Base-by-base conservation (phyloP, 176 grass and related monocot genomes). In the Alopecurus myosuroides region DNA sequence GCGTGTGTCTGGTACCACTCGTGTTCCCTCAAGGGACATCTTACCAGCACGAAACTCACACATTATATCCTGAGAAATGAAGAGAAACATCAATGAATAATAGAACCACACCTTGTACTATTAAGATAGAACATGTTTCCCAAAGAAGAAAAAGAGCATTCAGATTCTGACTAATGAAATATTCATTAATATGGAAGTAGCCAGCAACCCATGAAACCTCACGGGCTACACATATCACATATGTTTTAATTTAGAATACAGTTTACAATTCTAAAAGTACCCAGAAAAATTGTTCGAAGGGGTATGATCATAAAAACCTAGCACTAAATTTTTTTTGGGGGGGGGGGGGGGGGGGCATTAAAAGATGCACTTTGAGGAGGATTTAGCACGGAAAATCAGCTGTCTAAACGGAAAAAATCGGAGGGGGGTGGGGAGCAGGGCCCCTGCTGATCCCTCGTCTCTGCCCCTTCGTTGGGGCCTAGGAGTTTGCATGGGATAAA, bases 21-120 rank as follows among this genome's bases (percentile, higher is more conserved):
- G 69, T 62, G 80, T 92, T 77, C 91, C 93, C n/a, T 91, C 86
- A 84, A 82, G 84, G 35, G 72, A 60, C 97, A 99, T 99, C 86
- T 96, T 99, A 66, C 97, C 97, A 55, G 97, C 97, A 83, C 89
- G 93, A 78, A 99, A 99, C 79, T 99, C 97, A 77, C 94, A 89
- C 89, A 96, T 92, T 74, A 96, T 45, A 77, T 96, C 88, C 97
- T 99, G 90, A 49, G 13, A 64, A 48, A 87, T 18, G 76, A 85
- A 25, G 48, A 41, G 31, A 40, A 57, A 74, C 15, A 40, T 72
- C 62, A 74, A 61, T 58, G 34, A 60, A 41, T 49, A 69, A 15
- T 5, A 23, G 57, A 7, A 57, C 23, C 30, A 78, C 45, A 30
- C 15, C 73, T 72, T 78, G 7, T 55, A 42, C 42, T 56, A 50